phyloP scores from a whole-genome alignment of 768 basidiomycete species.

The Suillus placidus region DNA sequence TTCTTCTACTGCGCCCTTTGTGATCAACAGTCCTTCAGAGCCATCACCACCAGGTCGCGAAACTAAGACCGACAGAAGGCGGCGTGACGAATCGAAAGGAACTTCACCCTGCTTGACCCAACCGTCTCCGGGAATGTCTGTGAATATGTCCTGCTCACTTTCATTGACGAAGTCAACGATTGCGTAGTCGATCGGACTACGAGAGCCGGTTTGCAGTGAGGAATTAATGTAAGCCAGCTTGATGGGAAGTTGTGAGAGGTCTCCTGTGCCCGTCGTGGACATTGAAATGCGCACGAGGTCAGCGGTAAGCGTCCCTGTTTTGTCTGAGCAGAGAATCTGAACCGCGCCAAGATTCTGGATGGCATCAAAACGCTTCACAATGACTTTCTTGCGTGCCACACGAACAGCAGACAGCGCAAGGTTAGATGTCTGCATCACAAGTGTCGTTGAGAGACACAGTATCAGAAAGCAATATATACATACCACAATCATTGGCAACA shows the following conservation, averaged over 20 bases:
- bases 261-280: slow-evolving; percentile 27
- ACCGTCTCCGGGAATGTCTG: slow-evolving; percentile 15
- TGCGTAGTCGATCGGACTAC: slow-evolving; percentile 39
- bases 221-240: slow-evolving; percentile 37
- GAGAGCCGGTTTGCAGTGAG: slow-evolving; percentile 37
- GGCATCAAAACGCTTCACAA: slow-evolving; percentile 65
- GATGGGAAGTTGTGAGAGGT: slow-evolving; percentile 26
- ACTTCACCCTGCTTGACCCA: slow-evolving; percentile 39
- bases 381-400: slow-evolving; percentile 59
- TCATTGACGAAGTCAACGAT: slow-evolving; percentile 32
- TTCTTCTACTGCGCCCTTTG: slow-evolving; percentile 36
- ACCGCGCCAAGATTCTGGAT: slow-evolving; percentile 65
- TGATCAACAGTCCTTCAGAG: slow-evolving; percentile 29
- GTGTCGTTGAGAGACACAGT: slow-evolving; percentile 10
- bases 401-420: slow-evolving; percentile 59
- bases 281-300: slow-evolving; percentile 41
- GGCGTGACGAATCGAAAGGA: slow-evolving; percentile 40
- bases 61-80: slow-evolving; percentile 38
- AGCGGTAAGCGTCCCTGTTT: slow-evolving; percentile 62
- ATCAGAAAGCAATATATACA: slow-evolving; percentile 5
- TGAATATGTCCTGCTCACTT: slow-evolving; percentile 10
- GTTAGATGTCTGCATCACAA: slow-evolving; percentile 57
- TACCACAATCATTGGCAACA: slow-evolving; percentile 39
- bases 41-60: slow-evolving; percentile 22
- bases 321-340: slow-evolving; percentile 58